Conservation (phyloP, 139 green algal genomes). For the Chlamydomonas sphaeroides region DNA sequence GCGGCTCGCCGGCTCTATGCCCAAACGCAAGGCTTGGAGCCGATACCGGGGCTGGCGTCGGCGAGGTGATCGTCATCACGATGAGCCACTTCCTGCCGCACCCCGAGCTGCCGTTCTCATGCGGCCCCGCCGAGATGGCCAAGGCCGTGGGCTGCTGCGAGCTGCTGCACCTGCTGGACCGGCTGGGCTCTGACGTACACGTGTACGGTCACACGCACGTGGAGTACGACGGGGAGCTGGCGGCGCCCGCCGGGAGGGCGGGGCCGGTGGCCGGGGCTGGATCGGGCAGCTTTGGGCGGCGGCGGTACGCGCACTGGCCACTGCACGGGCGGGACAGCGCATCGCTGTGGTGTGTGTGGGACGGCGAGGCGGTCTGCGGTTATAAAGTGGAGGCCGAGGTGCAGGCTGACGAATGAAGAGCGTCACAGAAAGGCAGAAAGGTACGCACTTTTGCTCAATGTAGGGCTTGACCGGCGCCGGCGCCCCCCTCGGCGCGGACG, state of each 20-base stretch:
- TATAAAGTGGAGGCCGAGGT: not conserved
- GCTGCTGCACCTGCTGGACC: constrained; percentile 31
- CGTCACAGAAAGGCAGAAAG: no score
- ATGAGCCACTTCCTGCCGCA: constrained; percentile 47
- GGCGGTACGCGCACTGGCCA: constrained; percentile 31
- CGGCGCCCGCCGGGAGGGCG: not conserved
- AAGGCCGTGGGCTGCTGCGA: constrained; percentile 49
- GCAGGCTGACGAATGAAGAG: no score
- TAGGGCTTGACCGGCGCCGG: no score
- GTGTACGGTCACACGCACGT: constrained; percentile 39
- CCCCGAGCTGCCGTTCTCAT: constrained; percentile 28
- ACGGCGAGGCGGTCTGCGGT: not conserved
- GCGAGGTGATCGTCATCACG: constrained; percentile 1
- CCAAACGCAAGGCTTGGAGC: no score
- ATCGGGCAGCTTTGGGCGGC: not conserved
- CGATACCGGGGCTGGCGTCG: not conserved
- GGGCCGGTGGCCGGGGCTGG: no score
- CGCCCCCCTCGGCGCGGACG: no score
- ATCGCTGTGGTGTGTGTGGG: not conserved
- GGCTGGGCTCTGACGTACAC: not conserved
- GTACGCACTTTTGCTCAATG: no score
- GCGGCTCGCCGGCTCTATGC: no score
- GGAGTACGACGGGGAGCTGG: not conserved
- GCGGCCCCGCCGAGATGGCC: constrained; percentile 20
- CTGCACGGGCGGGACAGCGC: not conserved